Conservation (phyloP, 352 stramenopile species). For the Globisporangium spiculum region DNA sequence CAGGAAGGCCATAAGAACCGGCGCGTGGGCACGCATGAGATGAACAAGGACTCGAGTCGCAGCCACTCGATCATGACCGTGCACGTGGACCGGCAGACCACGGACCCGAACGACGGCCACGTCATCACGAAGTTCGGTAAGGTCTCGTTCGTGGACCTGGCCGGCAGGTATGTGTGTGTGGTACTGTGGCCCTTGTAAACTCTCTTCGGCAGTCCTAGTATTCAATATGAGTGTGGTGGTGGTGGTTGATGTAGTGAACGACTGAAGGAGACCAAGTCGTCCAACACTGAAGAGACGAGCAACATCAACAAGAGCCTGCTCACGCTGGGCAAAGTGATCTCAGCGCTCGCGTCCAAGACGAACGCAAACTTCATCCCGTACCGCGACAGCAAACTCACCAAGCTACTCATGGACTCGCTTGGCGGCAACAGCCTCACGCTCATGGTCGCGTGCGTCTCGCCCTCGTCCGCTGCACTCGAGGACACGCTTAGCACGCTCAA, state of each 20-base stretch:
- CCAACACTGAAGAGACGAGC: conserved; percentile 70
- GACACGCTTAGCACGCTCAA: conserved; percentile 86
- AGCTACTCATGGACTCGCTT: conserved; percentile 83
- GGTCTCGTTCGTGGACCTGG: conserved; percentile 80
- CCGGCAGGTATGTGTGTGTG: conserved; percentile 35
- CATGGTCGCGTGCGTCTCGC: conserved; percentile 84
- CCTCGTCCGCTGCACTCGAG: conserved; percentile 47
- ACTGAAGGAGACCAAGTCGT: conserved; percentile 69
- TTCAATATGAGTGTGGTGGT: background rate
- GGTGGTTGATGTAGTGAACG: conserved; percentile 38
- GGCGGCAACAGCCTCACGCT: conserved; percentile 78
- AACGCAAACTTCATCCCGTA: conserved; percentile 69
- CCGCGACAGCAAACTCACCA: conserved; percentile 84
- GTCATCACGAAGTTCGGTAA: conserved; percentile 66
- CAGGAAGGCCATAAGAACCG: conserved; percentile 73
- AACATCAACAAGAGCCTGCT: conserved; percentile 86
- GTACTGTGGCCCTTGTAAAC: background rate
- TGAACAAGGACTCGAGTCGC: conserved; percentile 82
- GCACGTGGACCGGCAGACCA: conserved; percentile 60
- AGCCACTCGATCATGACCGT: conserved; percentile 78
- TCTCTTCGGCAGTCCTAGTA: background rate
- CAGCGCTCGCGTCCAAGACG: conserved; percentile 52
- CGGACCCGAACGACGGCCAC: conserved; percentile 42
- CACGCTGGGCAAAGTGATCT: conserved; percentile 85
- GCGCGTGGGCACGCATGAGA: conserved; percentile 58